phyloP scores from a whole-genome alignment of 108 stramenopile genomes.

The Cyclotella atomus region DNA sequence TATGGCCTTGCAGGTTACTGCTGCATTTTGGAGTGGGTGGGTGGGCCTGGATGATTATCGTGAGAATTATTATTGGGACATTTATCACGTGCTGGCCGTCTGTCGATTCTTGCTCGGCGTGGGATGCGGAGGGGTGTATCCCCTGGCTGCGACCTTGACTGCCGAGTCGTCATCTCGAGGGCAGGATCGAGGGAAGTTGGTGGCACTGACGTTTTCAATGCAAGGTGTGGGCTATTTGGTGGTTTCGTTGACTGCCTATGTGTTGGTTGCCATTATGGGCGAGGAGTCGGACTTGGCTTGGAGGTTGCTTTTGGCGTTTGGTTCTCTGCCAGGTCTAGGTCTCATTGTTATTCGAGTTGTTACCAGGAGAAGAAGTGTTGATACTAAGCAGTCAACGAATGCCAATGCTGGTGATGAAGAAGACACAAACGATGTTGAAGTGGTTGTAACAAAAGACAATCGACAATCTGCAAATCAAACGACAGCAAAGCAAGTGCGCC shows the following conservation, averaged over 20 bases:
- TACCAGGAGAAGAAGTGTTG: neutral
- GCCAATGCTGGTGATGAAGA: neutral
- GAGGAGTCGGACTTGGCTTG: constrained; percentile 68
- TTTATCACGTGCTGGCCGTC: constrained; percentile 55
- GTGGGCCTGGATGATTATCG: constrained; percentile 22
- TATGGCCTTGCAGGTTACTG: constrained; percentile 56
- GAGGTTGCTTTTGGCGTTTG: constrained; percentile 73
- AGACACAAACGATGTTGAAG: constrained; percentile 1
- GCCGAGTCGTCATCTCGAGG: constrained; percentile 56
- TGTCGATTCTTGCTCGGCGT: constrained; percentile 82
- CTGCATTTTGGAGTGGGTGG: constrained; percentile 46
- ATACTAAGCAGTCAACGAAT: neutral
- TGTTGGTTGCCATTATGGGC: constrained; percentile 46
- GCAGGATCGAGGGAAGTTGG: constrained; percentile 46
- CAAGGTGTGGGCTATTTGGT: constrained; percentile 81
- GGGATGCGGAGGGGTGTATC: constrained; percentile 89
- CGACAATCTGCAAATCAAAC: no score
- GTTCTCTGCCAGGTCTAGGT: constrained; percentile 74
- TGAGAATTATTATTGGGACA: constrained; percentile 8
- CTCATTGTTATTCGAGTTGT: constrained; percentile 50
- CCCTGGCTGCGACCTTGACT: constrained; percentile 84
- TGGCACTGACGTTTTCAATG: constrained; percentile 79
- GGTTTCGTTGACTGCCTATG: constrained; percentile 62
- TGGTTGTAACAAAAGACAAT: no score
- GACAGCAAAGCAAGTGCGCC: constrained; percentile 9